A percentile compares a stretch with the other conserved stretches of the same genome.
These are phyloP conservation scores for Tetrahymena thermophila DNA, from an alignment of 73 alveolate genomes.

Conservation along the genomic window DNA sequence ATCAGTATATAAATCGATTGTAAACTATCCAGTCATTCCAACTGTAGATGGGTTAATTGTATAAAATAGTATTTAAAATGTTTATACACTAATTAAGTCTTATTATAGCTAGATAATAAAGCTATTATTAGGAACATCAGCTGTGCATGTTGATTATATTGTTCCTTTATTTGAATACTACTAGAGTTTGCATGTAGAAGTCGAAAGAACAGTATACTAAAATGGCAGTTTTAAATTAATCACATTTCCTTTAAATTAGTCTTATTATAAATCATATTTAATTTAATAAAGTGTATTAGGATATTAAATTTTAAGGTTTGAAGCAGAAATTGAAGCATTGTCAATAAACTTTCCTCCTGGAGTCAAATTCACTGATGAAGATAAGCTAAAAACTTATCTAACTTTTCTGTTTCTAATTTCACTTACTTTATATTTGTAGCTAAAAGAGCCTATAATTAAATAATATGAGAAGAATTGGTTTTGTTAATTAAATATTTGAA, in stretches of 20 bases:
- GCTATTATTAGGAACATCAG: neutral
- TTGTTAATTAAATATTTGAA: neutral
- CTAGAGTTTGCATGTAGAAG: neutral
- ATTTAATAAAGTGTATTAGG: neutral
- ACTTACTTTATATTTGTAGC: neutral
- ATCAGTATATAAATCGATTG: neutral
- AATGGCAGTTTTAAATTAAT: neutral
- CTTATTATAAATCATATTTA: neutral
- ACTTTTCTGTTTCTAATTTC: neutral
- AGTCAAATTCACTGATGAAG: neutral
- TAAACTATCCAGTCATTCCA: neutral
- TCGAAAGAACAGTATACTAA: neutral
- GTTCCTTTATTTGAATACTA: neutral
- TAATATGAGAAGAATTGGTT: neutral
- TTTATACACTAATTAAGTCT: neutral
- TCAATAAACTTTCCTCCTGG: neutral
- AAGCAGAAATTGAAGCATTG: neutral
- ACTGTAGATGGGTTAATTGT: neutral
- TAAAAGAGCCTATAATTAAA: neutral
- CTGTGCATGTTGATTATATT: neutral
- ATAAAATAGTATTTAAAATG: neutral
- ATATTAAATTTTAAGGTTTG: neutral
- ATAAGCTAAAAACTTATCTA: neutral
- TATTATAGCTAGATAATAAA: neutral
- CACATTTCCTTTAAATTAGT: neutral